phyloP scores from a whole-genome alignment of 2,329 filamentous ascomycete genomes.

The Xylogone sp. region DNA sequence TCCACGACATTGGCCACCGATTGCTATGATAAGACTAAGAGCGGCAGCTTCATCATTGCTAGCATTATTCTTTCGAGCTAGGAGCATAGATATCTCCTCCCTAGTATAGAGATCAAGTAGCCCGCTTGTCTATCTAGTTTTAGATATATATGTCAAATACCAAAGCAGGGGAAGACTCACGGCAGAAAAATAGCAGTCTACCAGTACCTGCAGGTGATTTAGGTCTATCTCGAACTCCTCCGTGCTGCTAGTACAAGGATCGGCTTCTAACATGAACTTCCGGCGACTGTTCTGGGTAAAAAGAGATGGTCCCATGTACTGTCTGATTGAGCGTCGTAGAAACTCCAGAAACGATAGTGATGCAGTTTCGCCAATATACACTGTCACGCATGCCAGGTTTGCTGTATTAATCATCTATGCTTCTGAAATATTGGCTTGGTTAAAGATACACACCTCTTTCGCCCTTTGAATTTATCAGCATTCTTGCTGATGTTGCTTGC shows the following conservation, averaged over 20 bases:
- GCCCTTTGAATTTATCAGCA: conserved; percentile 1
- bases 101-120: conserved; percentile 6
- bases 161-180: neutral
- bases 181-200: neutral
- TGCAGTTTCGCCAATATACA: conserved; percentile 12
- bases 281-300: conserved; percentile 7
- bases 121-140: conserved; percentile 2
- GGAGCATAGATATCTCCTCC: conserved; percentile 2
- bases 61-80: neutral
- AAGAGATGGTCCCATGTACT: conserved; percentile 9
- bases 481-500: neutral
- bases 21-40: conserved; percentile 28
- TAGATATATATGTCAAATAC: neutral
- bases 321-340: conserved; percentile 7
- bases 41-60: neutral
- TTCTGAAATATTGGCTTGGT: neutral
- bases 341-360: conserved; percentile 11
- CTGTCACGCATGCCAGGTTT: conserved; percentile 1
- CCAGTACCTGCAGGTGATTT: neutral
- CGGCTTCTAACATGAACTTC: conserved; percentile 3
- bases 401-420: neutral
- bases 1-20: conserved; percentile 28
- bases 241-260: neutral
- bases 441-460: conserved; percentile 3
- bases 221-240: neutral